Base-by-base conservation (phyloP, 2,329 filamentous ascomycete genomes). In the Capronia americana region DNA sequence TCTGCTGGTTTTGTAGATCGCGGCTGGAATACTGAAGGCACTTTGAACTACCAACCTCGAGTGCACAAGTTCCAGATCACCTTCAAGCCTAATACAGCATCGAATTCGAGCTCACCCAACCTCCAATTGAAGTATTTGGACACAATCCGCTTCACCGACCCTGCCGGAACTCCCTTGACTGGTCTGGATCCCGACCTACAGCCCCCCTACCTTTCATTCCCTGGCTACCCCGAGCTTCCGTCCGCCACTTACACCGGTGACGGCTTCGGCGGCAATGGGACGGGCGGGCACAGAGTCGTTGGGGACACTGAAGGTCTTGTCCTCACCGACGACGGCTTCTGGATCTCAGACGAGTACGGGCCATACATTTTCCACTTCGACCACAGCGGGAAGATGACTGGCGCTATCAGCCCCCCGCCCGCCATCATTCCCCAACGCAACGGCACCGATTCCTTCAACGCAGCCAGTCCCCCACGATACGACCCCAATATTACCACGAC, bases 1-100 rank as follows among this genome's bases (percentile, higher is more conserved):
- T 44, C 38, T 44, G 14, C n/a, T 7, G 14, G 14, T 3, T n/a
- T 44, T 5, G 17, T 17, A 1, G 88, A 91, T 73, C 83, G 89
- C 66, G 90, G 90, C 44, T 92, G 90, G 84, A 92, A 92, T 73
- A 91, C 89, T 0, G 80, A 91, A 71, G 89, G 88, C 53, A 91
- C 89, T 8, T 70, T 89, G 20, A 91, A 91, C 75, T 90, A 84
- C 75, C 86, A 90, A 70, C 83, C 85, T 2, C 84, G 90, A 38
- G 82, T 92, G 30, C 90, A 92, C 76, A 89, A 90, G 74, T 88
- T 91, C 75, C 75, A 79, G 57, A 79, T 92, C 56, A 82, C 81
- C 72, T 85, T 82, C 86, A 78, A 82, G 2, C 76, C 78, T 0
- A 75, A 79, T 1, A 76, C 78, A 1, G 57, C 54, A 17, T 17